A percentile compares a stretch with the other conserved stretches of the same genome.
Evolutionary conservation across 129 eudicot species (phyloP).

Genomic region (Flaveria linearis): DNA sequence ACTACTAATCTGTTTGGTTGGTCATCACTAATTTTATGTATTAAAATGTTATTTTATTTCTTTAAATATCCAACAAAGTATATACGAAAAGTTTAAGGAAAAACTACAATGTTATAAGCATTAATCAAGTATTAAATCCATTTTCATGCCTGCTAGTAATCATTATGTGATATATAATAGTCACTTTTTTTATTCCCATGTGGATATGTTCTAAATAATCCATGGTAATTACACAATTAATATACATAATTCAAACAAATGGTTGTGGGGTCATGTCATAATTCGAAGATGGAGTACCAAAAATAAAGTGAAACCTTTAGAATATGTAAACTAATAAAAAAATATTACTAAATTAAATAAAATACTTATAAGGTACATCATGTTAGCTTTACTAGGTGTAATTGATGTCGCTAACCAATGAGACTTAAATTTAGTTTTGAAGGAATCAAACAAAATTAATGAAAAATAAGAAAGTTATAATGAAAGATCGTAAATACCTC

Average conservation of each 20-base stretch:
- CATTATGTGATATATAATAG: neutral
- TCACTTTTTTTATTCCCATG: neutral
- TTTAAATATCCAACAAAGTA: neutral
- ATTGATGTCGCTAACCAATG: too few relatives aligned
- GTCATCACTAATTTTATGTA: neutral
- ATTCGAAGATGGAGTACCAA: too few relatives aligned
- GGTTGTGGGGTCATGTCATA: too few relatives aligned
- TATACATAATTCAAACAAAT: neutral
- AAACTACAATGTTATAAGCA: neutral
- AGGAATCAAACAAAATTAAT: too few relatives aligned
- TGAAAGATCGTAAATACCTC: too few relatives aligned
- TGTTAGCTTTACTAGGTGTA: too few relatives aligned
- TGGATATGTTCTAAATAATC: neutral
- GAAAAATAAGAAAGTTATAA: too few relatives aligned
- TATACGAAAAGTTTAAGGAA: neutral
- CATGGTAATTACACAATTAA: neutral
- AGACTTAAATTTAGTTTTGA: too few relatives aligned
- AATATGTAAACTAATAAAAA: too few relatives aligned
- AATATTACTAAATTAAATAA: too few relatives aligned
- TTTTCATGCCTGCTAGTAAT: conserved; percentile 4
- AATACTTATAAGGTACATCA: too few relatives aligned
- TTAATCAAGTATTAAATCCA: neutral
- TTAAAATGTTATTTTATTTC: neutral
- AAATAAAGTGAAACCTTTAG: too few relatives aligned
- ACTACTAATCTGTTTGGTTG: conserved; percentile 6